A percentile compares a stretch with the other conserved stretches of the same genome.
Conservation (phyloP, 805 yeast genomes). For the Brettanomyces naardenensis region DNA sequence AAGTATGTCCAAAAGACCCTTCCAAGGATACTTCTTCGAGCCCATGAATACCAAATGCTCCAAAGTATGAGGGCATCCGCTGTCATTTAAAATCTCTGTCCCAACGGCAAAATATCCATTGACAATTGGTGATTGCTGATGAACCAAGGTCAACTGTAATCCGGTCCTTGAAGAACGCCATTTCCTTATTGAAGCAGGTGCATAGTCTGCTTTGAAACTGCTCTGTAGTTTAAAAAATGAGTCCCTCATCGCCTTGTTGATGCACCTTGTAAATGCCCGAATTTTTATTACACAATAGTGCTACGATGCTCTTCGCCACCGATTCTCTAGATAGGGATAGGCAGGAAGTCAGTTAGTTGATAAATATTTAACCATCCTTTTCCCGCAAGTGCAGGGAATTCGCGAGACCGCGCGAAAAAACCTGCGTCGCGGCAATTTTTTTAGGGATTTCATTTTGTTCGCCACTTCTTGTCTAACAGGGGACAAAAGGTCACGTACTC, state of each 20-base stretch:
- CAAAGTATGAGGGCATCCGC: constrained; percentile 92
- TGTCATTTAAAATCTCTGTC: constrained; percentile 79
- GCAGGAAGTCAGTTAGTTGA: too few species aligned
- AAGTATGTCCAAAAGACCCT: constrained; percentile 80
- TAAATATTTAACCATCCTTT: too few species aligned
- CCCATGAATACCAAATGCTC: constrained; percentile 97
- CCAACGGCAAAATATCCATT: constrained; percentile 96
- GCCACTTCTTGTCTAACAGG: too few species aligned
- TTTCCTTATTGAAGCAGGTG: constrained; percentile 62
- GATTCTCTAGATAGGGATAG: too few species aligned
- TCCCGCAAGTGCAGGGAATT: too few species aligned
- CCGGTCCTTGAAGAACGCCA: constrained; percentile 81
- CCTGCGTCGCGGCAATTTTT: too few species aligned
- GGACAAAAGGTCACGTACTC: too few species aligned
- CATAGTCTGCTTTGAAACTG: constrained; percentile 61
- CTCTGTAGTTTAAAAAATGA: constrained; percentile 34
- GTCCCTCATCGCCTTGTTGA: constrained; percentile 13
- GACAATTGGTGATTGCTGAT: constrained; percentile 79
- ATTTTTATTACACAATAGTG: too few species aligned
- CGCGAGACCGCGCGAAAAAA: too few species aligned
- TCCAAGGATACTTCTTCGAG: constrained; percentile 78
- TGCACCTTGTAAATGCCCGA: too few species aligned
- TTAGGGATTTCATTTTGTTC: too few species aligned
- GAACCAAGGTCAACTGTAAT: constrained; percentile 66
- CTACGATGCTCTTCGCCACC: too few species aligned